Evolutionary conservation across 1,284 basidiomycete species (phyloP), one percentile per base, ranked within the genome.

Genomic region (Austropuccinia psidii): DNA sequence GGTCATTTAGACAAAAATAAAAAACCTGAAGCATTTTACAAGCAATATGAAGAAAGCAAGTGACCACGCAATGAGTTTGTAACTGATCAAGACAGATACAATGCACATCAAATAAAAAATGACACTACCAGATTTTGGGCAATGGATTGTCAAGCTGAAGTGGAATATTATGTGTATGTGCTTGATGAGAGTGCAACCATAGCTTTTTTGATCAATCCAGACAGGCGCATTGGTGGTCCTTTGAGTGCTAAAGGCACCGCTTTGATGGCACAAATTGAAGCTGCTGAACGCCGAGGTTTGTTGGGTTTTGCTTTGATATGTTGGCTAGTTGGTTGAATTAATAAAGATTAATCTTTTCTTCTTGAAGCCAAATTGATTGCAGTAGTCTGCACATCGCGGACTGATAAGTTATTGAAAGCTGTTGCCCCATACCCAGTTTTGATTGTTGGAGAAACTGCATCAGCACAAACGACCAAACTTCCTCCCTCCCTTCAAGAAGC

Each of bases 401-500:
- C 91, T 64, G 88, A 93, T 57, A 85, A 91, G 69, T 86, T 96
- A n/a, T 87, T 99, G 7, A 86, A 89, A 21, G 95, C 95, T 0
- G 89, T 98, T 75, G 87, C 87, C 61, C 87, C 93, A 58, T 89
- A 97, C 79, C 96, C 97, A n/a, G n/a, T 83, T 57, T 80, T 83
- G 66, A 80, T 82, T 54, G 80, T 75, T 1, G 82, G 82, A 45
- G 82, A 83, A 75, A 83, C 82, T 4, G 94, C 94, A 27, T 95
- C 93, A 0, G 95, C 96, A 29, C 98, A 99, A 83, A 98, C 96
- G 0, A 98, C 96, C 0, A 96, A 99, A 81, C 84, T 99, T 11
- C 94, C 96, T 0, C 96, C 98, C 80, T 99, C 97, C 80, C 87
- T 98, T 5, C 92, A 97, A 80, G 96, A 98, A 83, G 93, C 93